Evolutionary conservation across 2,329 filamentous ascomycete species (phyloP).

Genomic region (Aureobasidium sp.): DNA sequence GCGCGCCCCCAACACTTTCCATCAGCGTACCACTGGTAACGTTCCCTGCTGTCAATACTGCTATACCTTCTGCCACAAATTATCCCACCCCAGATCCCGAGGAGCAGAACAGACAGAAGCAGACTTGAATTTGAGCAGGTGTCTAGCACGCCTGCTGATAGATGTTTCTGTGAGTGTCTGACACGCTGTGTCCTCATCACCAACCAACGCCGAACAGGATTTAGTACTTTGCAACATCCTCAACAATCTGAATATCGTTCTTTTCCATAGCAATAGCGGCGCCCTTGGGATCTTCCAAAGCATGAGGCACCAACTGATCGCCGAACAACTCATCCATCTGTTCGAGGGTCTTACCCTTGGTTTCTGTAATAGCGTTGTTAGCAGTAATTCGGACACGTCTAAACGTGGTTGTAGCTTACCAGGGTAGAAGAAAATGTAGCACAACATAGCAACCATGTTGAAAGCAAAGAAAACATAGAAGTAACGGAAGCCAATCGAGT

Average conservation of each 20-base stretch:
- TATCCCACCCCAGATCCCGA: too few species aligned
- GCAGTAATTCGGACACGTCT: neutral
- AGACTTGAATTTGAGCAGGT: too few species aligned
- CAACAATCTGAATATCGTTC: neutral
- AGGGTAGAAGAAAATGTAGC: slow-evolving; percentile 17
- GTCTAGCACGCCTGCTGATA: too few species aligned
- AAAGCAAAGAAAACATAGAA: slow-evolving; percentile 44
- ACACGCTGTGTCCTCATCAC: too few species aligned
- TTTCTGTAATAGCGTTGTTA: slow-evolving; percentile 8
- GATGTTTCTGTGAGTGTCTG: too few species aligned
- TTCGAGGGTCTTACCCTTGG: slow-evolving; percentile 16
- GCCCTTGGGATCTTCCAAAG: slow-evolving; percentile 25
- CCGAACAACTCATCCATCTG: slow-evolving; percentile 19
- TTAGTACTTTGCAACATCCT: neutral
- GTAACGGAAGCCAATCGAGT: slow-evolving; percentile 37
- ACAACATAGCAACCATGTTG: slow-evolving; percentile 34
- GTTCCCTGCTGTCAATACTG: too few species aligned
- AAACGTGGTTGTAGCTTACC: neutral
- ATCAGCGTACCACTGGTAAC: too few species aligned
- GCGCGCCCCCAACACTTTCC: too few species aligned
- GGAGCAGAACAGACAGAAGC: too few species aligned
- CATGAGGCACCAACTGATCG: slow-evolving; percentile 29
- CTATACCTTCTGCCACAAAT: too few species aligned
- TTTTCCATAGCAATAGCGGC: slow-evolving; percentile 16
- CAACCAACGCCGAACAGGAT: too few species aligned